Evolutionary conservation across 768 basidiomycete genomes (phyloP), one percentile per base, ranked within the genome.

Genomic region (Dentipellis sp.): DNA sequence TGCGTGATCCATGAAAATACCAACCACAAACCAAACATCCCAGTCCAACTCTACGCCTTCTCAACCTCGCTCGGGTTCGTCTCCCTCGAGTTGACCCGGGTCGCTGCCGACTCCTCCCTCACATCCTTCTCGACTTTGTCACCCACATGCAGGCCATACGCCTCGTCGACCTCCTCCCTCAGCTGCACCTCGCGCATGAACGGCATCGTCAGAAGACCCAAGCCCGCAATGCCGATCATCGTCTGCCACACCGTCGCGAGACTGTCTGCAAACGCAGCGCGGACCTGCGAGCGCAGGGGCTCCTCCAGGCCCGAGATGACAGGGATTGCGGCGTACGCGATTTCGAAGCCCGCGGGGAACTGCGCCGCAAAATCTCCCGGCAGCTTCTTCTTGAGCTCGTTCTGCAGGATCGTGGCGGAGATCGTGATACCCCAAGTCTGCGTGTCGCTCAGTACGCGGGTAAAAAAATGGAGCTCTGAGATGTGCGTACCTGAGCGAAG

Each of bases 351-450:
- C n/a, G 63, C 56, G 0, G 72, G 68, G 58, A 76, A 65, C 35
- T 67, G 60, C 0, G 59, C 53, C 16, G 68, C 29, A 51, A 80
- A 77, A 1, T 62, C 67, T 3, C 57, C 39, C 0, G 82, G 78
- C 0, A 84, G 72, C 0, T 59, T 63, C 37, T 63, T 67, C 9
- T 63, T 62, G 14, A 84, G 72, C 52, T 74, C 58, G 65, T 81
- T 84, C 59, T 80, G 76, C 7, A 84, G 69, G 47, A 83, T 71
- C 0, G 76, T 72, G 12, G 70, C 71, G 2, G 77, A 75, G 56
- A 84, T 72, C 0, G 75, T 70, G 59, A 82, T 67, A 0, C 82
- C 82, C 75, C 79, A 78, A 5, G 70, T 69, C 74, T 81, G 64
- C 1, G 29, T 29, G 29, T 29, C 29, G 29, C 6, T 29, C 29